Conservation (phyloP, 2,329 filamentous ascomycete genomes). For the Periglandula ipomoeae region DNA sequence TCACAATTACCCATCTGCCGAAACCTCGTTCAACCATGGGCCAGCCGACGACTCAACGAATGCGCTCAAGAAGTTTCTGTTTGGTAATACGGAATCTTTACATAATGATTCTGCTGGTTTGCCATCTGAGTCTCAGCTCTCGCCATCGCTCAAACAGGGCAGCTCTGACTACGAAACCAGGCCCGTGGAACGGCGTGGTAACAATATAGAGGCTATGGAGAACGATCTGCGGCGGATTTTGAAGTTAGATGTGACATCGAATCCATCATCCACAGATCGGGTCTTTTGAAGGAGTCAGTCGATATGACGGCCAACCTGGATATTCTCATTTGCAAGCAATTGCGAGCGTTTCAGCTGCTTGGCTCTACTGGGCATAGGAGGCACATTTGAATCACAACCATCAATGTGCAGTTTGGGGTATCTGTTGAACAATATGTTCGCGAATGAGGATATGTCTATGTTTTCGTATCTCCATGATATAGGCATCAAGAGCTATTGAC, state of each 20-base stretch:
- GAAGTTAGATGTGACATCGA: conserved; percentile 30
- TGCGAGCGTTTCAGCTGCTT: too few species aligned
- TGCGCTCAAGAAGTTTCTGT: conserved; percentile 48
- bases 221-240: conserved; percentile 44
- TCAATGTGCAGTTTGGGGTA: too few species aligned
- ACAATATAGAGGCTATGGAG: conserved; percentile 41
- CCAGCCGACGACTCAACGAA: conserved; percentile 29
- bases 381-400: too few species aligned
- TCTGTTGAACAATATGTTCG: conserved; percentile 12
- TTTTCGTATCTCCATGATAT: conserved; percentile 12
- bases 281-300: conserved; percentile 6
- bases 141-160: neutral
- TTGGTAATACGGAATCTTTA: conserved; percentile 27
- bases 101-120: neutral
- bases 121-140: neutral
- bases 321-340: too few species aligned
- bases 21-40: neutral
- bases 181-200: conserved; percentile 6
- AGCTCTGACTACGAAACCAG: neutral
- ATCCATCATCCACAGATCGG: conserved; percentile 12
- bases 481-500: neutral
- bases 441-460: conserved; percentile 18
- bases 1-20: neutral
- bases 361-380: too few species aligned
- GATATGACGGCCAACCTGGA: neutral